These are phyloP conservation scores for Tetrastigma voinierianum DNA, from an alignment of 164 flowering plant genomes.

Conservation along the genomic window DNA sequence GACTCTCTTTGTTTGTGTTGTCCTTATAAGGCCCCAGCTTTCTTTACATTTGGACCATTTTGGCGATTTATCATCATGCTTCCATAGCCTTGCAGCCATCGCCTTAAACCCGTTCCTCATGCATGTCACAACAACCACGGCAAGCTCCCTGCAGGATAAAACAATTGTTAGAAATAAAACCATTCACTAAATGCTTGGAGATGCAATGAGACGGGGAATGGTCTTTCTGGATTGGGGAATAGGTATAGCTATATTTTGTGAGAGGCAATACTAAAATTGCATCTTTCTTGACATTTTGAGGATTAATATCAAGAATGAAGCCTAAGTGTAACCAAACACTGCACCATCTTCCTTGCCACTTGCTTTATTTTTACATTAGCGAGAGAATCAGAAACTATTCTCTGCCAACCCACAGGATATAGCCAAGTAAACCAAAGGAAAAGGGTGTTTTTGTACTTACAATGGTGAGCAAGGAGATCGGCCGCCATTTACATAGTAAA, in stretches of 20 bases:
- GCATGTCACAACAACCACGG: conserved; percentile 32
- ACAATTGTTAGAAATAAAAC: background rate
- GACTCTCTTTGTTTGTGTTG: conserved; percentile 42
- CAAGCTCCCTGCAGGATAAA: conserved; percentile 58
- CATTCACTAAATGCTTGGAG: too few relatives aligned
- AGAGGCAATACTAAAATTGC: too few relatives aligned
- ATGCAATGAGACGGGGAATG: too few relatives aligned
- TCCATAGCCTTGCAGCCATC: conserved; percentile 52
- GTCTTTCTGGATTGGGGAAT: too few relatives aligned
- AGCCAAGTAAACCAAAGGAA: background rate
- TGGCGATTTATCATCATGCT: conserved; percentile 34
- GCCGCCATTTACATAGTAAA: conserved; percentile 87
- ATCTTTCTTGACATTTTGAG: too few relatives aligned
- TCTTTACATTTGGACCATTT: conserved; percentile 65
- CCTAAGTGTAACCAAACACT: too few relatives aligned
- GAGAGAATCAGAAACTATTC: too few relatives aligned
- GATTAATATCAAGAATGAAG: too few relatives aligned
- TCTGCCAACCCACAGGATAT: background rate
- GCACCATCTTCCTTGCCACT: too few relatives aligned
- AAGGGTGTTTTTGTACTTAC: conserved; percentile 48
- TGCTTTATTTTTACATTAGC: too few relatives aligned
- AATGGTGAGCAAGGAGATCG: conserved; percentile 89
- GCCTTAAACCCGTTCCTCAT: conserved; percentile 47
- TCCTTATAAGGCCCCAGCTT: conserved; percentile 40
- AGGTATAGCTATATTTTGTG: too few relatives aligned